phyloP scores from a whole-genome alignment of 192 early-diverging fungal genomes.

The Coemansia sp. region DNA sequence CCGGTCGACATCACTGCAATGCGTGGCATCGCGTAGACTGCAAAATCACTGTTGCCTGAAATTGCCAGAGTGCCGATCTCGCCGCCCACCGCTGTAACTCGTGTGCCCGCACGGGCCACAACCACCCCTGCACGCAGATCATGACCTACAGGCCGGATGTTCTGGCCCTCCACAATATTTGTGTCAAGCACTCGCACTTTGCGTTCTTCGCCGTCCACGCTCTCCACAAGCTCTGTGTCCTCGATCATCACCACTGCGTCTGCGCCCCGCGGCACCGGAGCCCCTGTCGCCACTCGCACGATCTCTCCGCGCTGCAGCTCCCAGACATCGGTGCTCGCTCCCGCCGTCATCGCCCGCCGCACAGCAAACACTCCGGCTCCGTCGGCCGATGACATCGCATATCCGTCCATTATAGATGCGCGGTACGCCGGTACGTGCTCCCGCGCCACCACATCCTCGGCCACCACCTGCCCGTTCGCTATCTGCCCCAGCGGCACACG shows the following conservation, averaged over 20 bases:
- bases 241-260: conserved; percentile 97
- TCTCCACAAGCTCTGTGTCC: conserved; percentile 68
- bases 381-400: conserved; percentile 83
- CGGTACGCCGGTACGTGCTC: conserved; percentile 83
- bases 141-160: conserved; percentile 80
- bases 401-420: conserved; percentile 92
- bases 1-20: conserved; percentile 89
- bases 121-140: conserved; percentile 67
- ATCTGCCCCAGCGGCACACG: conserved; percentile 23
- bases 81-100: conserved; percentile 70
- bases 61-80: conserved; percentile 84
- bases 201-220: conserved; percentile 55
- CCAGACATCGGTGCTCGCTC: conserved; percentile 5
- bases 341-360: conserved; percentile 59
- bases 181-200: conserved; percentile 28
- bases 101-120: conserved; percentile 59
- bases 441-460: conserved; percentile 68
- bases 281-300: conserved; percentile 85
- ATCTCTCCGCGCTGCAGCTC: conserved; percentile 61
- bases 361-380: conserved; percentile 81
- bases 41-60: conserved; percentile 65
- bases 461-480: conserved; percentile 63
- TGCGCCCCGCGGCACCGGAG: conserved; percentile 77
- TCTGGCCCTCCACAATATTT: conserved; percentile 52
- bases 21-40: conserved; percentile 61